Evolutionary conservation across 2,329 filamentous ascomycete species (phyloP).

Genomic region (Moelleriella libera): DNA sequence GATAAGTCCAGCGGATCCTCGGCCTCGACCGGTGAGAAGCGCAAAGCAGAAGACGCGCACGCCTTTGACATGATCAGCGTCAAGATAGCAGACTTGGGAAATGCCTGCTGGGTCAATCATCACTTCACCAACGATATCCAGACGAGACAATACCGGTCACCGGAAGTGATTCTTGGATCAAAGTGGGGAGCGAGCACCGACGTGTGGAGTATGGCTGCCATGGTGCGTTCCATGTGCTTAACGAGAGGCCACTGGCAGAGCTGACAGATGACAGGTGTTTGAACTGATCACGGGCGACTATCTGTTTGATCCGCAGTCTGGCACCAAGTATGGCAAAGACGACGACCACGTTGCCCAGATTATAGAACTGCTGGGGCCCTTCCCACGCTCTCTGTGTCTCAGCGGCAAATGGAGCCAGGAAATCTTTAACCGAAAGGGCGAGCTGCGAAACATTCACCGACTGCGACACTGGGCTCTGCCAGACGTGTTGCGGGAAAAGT

Average conservation of each 20-base stretch:
- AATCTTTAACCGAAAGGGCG: constrained; percentile 96
- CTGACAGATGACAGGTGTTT: constrained; percentile 51
- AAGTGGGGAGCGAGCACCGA: constrained; percentile 99
- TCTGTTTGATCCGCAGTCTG: constrained; percentile 94
- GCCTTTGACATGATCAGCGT: constrained; percentile 74
- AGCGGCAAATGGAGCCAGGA: constrained; percentile 96
- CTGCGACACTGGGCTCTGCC: constrained; percentile 90
- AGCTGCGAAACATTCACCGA: constrained; percentile 92
- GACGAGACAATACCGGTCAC: constrained; percentile 90
- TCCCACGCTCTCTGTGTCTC: constrained; percentile 83
- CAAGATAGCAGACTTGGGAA: constrained; percentile 96
- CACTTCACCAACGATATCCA: constrained; percentile 99
- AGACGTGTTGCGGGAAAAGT: constrained; percentile 90
- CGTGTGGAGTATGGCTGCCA: constrained; percentile 98
- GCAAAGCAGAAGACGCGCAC: constrained; percentile 41
- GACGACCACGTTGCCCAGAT: constrained; percentile 99
- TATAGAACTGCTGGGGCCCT: constrained; percentile 87
- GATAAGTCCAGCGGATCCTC: constrained; percentile 50
- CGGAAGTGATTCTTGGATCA: constrained; percentile 87
- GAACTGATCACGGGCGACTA: constrained; percentile 98
- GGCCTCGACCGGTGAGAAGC: constrained; percentile 46
- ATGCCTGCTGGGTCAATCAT: constrained; percentile 97
- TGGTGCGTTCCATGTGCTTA: constrained; percentile 51
- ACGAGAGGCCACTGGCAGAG: background rate
- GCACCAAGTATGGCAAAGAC: constrained; percentile 98